phyloP scores from a whole-genome alignment of 805 yeast species.

The Candida taoyuanica region DNA sequence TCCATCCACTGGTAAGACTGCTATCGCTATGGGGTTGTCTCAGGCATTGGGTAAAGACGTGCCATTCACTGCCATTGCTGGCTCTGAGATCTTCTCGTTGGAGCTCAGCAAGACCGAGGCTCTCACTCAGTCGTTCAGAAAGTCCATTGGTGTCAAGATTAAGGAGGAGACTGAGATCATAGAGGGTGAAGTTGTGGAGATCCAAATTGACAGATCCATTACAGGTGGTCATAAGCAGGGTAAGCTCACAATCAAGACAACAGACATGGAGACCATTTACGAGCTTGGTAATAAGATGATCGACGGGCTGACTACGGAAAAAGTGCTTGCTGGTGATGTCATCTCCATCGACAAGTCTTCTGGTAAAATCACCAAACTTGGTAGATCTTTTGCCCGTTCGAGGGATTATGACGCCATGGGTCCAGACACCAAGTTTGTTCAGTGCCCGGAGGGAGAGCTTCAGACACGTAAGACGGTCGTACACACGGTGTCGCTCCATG shows the following conservation, averaged over 20 bases:
- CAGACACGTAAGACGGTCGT: constrained; percentile 94
- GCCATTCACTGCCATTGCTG: constrained; percentile 94
- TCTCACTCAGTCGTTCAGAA: constrained; percentile 92
- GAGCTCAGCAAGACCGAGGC: constrained; percentile 96
- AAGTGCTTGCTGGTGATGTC: constrained; percentile 95
- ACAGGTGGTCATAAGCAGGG: constrained; percentile 99
- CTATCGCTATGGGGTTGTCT: constrained; percentile 90
- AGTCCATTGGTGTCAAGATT: constrained; percentile 90
- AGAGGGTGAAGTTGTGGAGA: constrained; percentile 98
- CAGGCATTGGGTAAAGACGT: constrained; percentile 66
- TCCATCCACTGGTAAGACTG: constrained; percentile 98
- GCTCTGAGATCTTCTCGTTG: constrained; percentile 87
- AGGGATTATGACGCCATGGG: constrained; percentile 99
- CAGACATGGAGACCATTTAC: constrained; percentile 98
- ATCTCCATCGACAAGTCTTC: constrained; percentile 92
- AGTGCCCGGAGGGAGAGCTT: constrained; percentile 97
- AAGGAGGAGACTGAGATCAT: constrained; percentile 96
- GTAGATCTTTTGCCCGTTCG: constrained; percentile 93
- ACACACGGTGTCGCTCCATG: constrained; percentile 97
- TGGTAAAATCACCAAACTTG: constrained; percentile 90
- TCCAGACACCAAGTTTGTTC: constrained; percentile 95
- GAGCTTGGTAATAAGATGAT: constrained; percentile 94
- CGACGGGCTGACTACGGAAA: constrained; percentile 89
- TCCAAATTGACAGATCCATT: constrained; percentile 86
- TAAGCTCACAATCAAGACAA: constrained; percentile 91